Evolutionary conservation across 2,329 filamentous ascomycete genomes (phyloP), one percentile per base, ranked within the genome.

Genomic region (Monilinia fructigena): DNA sequence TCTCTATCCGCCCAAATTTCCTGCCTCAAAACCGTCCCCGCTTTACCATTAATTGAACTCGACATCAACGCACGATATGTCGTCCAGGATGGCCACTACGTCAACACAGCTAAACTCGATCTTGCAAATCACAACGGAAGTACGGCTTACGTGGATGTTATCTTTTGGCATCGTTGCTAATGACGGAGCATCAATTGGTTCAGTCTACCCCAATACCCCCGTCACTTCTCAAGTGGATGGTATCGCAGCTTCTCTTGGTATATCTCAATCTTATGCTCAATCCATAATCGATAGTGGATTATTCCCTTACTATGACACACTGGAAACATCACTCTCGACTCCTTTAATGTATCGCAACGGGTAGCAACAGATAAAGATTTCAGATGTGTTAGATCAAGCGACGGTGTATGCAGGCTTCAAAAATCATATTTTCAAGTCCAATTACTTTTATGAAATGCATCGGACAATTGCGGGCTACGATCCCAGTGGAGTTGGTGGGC

Each of bases 361-460:
- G 78, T 85, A 38, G 79, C 82, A 3, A 85, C 83, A 3, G 83
- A 85, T 70, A 80, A 79, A 55, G 80, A 80, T 6, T 85, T 85
- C 77, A 81, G 82, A 65, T 86, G 83, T 70, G 77, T 84, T 84
- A 58, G 82, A 85, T 68, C 80, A 85, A 74, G 82, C 83, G 0
- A 85, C 83, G 2, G 78, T 83, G 8, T 85, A 82, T 68, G 80
- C 82, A 0, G 82, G 68, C 4, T 59, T 67, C 0, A 28, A 72
- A 42, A 79, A 79, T 1, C 70, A 74, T 0, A 79, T 79, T 0
- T 84, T 85, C 71, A 72, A 78, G 35, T 76, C 77, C 6, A 76
- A 80, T 0, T 85, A 81, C 70, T 85, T 80, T 72, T 85, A 84
- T 72, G 79, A 83, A 67, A 80, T 85, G 70, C 78, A 83, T 23